phyloP scores from a whole-genome alignment of 805 yeast species.

The Yarrowia bubula region DNA sequence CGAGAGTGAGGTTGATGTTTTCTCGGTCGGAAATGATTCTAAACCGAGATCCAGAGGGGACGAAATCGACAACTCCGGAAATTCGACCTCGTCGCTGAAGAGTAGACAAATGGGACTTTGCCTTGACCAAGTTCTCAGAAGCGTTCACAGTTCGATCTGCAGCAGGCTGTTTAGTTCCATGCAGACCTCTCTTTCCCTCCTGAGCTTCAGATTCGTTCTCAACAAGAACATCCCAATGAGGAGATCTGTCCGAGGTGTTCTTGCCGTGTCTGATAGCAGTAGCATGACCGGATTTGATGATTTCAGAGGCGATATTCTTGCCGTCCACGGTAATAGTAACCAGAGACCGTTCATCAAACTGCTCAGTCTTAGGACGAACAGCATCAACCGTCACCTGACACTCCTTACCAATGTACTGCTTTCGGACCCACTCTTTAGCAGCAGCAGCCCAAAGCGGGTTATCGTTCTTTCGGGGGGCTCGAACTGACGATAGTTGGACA shows the following conservation, averaged over 20 bases:
- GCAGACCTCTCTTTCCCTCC: slow-evolving; percentile 59
- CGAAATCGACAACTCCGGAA: slow-evolving; percentile 69
- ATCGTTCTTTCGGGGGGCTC: slow-evolving; percentile 71
- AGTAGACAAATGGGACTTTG: slow-evolving; percentile 70
- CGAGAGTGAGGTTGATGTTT: slow-evolving; percentile 63
- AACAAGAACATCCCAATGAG: slow-evolving; percentile 71
- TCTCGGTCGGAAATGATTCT: slow-evolving; percentile 68
- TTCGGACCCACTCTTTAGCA: slow-evolving; percentile 75
- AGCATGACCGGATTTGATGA: slow-evolving; percentile 69
- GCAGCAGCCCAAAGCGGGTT: slow-evolving; percentile 54
- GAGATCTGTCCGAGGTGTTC: slow-evolving; percentile 62
- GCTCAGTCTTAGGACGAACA: slow-evolving; percentile 57
- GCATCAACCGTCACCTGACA: slow-evolving; percentile 65
- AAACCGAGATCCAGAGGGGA: slow-evolving; percentile 65
- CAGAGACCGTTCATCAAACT: slow-evolving; percentile 62
- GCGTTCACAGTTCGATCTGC: slow-evolving; percentile 73
- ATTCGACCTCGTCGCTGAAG: slow-evolving; percentile 64
- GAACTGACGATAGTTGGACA: slow-evolving; percentile 71
- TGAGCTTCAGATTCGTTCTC: slow-evolving; percentile 66
- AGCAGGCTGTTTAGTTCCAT: slow-evolving; percentile 53
- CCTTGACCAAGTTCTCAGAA: slow-evolving; percentile 67
- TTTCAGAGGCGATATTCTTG: slow-evolving; percentile 56
- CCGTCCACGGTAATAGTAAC: slow-evolving; percentile 58
- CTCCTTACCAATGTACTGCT: slow-evolving; percentile 65
- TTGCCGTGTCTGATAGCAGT: slow-evolving; percentile 75